Conservation (phyloP, 73 alveolate species). For the Tetrahymena thermophila region DNA sequence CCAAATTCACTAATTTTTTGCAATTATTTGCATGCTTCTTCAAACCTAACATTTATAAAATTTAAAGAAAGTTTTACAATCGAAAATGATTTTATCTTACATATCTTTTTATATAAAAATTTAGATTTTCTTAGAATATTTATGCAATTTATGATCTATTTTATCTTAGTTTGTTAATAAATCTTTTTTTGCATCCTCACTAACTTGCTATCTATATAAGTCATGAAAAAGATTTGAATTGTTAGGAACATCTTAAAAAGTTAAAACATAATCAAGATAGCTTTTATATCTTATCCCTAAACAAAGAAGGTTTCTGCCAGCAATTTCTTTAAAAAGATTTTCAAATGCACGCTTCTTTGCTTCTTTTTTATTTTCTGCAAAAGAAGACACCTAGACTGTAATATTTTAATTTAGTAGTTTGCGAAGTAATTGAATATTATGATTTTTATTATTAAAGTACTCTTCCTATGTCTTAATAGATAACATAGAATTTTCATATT, state of each 20-base stretch:
- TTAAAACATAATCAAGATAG: neutral
- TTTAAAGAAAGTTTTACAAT: neutral
- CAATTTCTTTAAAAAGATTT: neutral
- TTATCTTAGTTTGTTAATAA: neutral
- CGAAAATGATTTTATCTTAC: neutral
- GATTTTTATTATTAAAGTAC: neutral
- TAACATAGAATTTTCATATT: neutral
- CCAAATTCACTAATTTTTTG: neutral
- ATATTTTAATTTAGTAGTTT: neutral
- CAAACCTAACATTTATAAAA: neutral
- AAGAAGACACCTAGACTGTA: neutral
- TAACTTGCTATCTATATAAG: neutral
- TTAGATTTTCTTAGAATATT: neutral
- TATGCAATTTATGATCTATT: neutral
- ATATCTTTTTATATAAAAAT: neutral
- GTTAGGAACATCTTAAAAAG: neutral
- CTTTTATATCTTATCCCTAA: neutral
- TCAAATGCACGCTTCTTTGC: neutral
- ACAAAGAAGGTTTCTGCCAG: neutral
- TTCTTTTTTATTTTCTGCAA: neutral
- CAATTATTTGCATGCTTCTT: neutral
- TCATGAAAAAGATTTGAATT: neutral
- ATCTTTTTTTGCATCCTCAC: neutral
- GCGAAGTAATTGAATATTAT: neutral
- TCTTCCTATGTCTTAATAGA: neutral